Percentiles rank a stretch among this genome's conserved stretches.
phyloP scores from a whole-genome alignment of 805 yeast species.

The Komagataella populi region DNA sequence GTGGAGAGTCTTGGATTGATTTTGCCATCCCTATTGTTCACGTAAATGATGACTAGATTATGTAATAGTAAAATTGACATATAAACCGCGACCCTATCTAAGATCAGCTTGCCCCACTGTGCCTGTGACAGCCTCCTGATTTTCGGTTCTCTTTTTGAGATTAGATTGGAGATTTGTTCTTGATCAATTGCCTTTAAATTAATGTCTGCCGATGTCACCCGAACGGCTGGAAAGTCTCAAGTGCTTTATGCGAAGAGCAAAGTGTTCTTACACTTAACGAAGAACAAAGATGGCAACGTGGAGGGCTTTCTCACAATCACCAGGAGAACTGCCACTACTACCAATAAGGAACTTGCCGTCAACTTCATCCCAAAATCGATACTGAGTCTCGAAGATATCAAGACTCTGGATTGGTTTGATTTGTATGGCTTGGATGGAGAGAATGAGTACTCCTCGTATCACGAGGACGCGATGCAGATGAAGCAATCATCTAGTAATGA shows the following conservation, averaged over 20 bases:
- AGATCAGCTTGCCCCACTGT: background rate
- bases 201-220: background rate
- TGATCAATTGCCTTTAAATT: background rate
- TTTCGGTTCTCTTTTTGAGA: background rate
- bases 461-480: conserved; percentile 8
- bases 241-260: conserved; percentile 46
- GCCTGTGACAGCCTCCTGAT: background rate
- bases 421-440: conserved; percentile 23
- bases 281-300: conserved; percentile 60
- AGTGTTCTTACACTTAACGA: conserved; percentile 76
- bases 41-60: conserved; percentile 23
- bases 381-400: conserved; percentile 11
- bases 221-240: conserved; percentile 22
- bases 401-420: conserved; percentile 21
- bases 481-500: conserved; percentile 3
- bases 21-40: conserved; percentile 26
- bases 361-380: conserved; percentile 54
- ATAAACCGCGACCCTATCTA: background rate
- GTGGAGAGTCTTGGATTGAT: conserved; percentile 50
- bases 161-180: background rate
- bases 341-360: conserved; percentile 43
- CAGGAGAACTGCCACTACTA: conserved; percentile 29
- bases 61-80: background rate
- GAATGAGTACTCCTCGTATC: conserved; percentile 21
- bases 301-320: conserved; percentile 64